Conservation (phyloP, 352 stramenopile genomes). For the Phytopythium chamaehyphon region DNA sequence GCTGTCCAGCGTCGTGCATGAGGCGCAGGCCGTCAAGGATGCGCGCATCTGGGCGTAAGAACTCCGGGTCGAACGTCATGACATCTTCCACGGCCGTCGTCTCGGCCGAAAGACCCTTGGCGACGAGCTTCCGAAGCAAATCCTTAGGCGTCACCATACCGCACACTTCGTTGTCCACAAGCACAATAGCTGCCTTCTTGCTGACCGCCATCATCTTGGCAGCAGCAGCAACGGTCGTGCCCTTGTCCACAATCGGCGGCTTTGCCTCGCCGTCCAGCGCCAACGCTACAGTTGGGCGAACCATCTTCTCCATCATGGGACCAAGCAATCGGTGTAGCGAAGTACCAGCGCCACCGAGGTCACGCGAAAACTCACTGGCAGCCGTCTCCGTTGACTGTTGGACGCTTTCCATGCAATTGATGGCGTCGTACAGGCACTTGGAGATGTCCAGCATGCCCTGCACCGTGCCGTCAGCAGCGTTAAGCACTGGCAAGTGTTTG, state of each 20-base stretch:
- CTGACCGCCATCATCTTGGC: slow-evolving; percentile 84
- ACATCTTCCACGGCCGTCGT: slow-evolving; percentile 79
- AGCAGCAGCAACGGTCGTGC: slow-evolving; percentile 62
- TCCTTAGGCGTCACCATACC: slow-evolving; percentile 87
- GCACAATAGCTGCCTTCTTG: slow-evolving; percentile 83
- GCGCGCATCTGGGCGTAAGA: slow-evolving; percentile 64
- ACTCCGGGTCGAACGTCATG: slow-evolving; percentile 83
- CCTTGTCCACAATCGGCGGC: slow-evolving; percentile 70
- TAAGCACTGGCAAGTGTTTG: slow-evolving; percentile 82
- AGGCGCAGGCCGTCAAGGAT: slow-evolving; percentile 82
- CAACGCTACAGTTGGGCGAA: slow-evolving; percentile 75
- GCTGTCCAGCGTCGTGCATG: slow-evolving; percentile 82
- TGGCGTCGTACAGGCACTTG: slow-evolving; percentile 87
- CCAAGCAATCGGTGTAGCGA: slow-evolving; percentile 71
- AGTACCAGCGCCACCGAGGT: slow-evolving; percentile 54
- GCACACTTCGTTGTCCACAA: slow-evolving; percentile 64
- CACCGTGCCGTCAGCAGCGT: slow-evolving; percentile 54
- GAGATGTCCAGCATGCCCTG: slow-evolving; percentile 89
- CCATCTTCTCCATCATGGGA: slow-evolving; percentile 89
- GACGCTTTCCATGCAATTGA: slow-evolving; percentile 85
- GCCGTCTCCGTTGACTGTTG: slow-evolving; percentile 80
- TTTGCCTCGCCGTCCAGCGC: slow-evolving; percentile 79
- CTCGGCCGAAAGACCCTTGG: slow-evolving; percentile 70
- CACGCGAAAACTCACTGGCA: slow-evolving; percentile 74
- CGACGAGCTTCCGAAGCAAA: slow-evolving; percentile 81